Evolutionary conservation across 2,329 filamentous ascomycete genomes (phyloP), one percentile per base, ranked within the genome.

Genomic region (Tolypocladium paradoxum): DNA sequence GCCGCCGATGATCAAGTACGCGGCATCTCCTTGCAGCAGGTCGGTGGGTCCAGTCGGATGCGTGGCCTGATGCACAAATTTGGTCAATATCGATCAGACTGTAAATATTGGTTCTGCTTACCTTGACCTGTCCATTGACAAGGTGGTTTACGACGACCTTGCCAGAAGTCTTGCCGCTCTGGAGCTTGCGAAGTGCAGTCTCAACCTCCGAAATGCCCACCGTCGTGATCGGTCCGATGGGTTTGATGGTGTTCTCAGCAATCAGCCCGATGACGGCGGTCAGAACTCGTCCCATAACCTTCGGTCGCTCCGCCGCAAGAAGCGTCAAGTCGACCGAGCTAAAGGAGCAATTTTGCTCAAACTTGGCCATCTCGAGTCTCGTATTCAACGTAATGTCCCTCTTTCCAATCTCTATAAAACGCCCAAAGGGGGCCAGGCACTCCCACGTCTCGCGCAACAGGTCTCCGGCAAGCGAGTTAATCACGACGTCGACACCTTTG

Each of bases 401-500:
- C 54, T 62, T 61, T 1, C 72, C 69, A 34, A 77, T 68, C 52
- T 78, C 74, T 4, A 78, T 59, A 47, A 78, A 74, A 3, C 70
- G 66, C 1, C 74, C 75, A 56, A 73, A 74, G 18, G 64, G 65
- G 46, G 70, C 70, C 20, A 79, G 61, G 49, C 70, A 74, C 3
- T 66, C 64, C 72, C 70, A 76, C 0, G 73, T 71, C 40, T 72
- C 70, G 3, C 65, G 64, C 2, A 76, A 58, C 1, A 65, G 60
- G 18, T 76, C 73, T 0, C 74, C 74, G 2, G 69, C 59, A 0
- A 76, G 63, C 0, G 71, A 74, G 60, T 76, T 70, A 60, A 91
- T 83, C 16, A 87, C 84, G 0, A 83, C 82, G 67, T 91, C 87
- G 1, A 85, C 85, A 12, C 87, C 87, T 4, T 61, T 66, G 14